Evolutionary conservation across 192 early-diverging fungal species (phyloP).

Genomic region (Lunasporangiospora selenospora): DNA sequence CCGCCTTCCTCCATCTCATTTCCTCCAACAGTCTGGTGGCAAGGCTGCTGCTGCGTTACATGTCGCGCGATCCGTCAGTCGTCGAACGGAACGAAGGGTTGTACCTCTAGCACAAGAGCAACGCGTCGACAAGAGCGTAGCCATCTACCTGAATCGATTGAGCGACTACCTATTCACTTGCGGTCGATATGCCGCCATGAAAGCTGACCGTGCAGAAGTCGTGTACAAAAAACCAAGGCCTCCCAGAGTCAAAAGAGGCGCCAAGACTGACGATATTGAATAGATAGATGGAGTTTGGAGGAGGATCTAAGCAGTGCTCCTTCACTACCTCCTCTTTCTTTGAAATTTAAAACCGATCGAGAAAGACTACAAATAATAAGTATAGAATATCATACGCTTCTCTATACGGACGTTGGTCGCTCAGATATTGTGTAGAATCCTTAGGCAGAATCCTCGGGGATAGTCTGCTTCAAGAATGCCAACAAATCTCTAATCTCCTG

Average conservation of each 20-base stretch:
- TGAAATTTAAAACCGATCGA: too few relatives aligned
- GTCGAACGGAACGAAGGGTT: constrained; percentile 81
- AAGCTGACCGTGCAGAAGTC: constrained; percentile 70
- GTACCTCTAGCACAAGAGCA: constrained; percentile 70
- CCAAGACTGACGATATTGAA: too few relatives aligned
- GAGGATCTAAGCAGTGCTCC: too few relatives aligned
- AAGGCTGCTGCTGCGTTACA: constrained; percentile 79
- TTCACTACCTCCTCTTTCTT: too few relatives aligned
- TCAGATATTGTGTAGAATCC: too few relatives aligned
- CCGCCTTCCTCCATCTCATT: too few relatives aligned
- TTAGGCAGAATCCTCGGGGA: constrained; percentile 56
- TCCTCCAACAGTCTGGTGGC: constrained; percentile 86
- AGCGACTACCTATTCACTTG: constrained; percentile 92
- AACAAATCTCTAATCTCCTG: constrained; percentile 78
- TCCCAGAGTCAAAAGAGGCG: constrained; percentile 23
- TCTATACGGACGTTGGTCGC: too few relatives aligned
- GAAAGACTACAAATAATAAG: too few relatives aligned
- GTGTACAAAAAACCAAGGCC: constrained; percentile 67
- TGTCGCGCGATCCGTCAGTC: constrained; percentile 79
- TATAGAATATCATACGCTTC: too few relatives aligned
- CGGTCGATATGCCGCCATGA: constrained; percentile 77
- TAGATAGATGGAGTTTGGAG: too few relatives aligned
- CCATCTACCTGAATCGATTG: constrained; percentile 76
- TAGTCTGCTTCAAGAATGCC: constrained; percentile 62
- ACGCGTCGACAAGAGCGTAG: constrained; percentile 62